Evolutionary conservation across 1,284 basidiomycete genomes (phyloP), one percentile per base, ranked within the genome.

Genomic region (Ceratobasidium sp.): DNA sequence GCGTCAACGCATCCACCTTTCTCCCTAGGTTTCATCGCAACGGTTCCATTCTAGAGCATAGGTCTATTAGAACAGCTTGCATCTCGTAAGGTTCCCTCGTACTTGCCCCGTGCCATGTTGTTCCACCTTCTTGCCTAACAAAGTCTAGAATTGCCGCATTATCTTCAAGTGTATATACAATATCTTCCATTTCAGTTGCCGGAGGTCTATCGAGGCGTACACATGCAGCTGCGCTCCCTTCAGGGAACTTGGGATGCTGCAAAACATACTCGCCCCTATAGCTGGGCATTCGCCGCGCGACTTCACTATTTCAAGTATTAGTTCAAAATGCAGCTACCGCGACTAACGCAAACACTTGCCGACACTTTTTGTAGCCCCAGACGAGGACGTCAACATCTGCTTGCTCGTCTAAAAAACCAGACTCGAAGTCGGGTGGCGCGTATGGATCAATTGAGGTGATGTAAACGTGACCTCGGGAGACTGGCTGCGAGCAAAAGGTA

Each of bases 331-430:
- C 73, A 26, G 42, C 40, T 54, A 26, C 23, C 12, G 23, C 2
- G 33, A 28, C 28, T n/a, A 26, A 26, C 46, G 46, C 17, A 46
- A 42, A n/a, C 15, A 44, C 48, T 52, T 54, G 81, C 82, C 90
- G 85, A 28, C 83, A 78, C 79, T 85, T 87, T 82, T 93, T 93
- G 82, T 91, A 93, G 0, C 81, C 84, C 87, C 89, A 90, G n/a
- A n/a, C n/a, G n/a, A n/a, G n/a, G n/a, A n/a, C n/a, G n/a, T n/a
- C n/a, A n/a, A n/a, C n/a, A n/a, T n/a, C n/a, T n/a, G n/a, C n/a
- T 44, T 74, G 70, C 10, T 74, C 70, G 13, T 57, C 69, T 3
- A 83, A 70, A 56, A 83, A 78, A 0, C 82, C 82, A 5, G 81
- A 73, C 13, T 80, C 77, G 61, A 82, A 81, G 40, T 80, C 77